phyloP scores from a whole-genome alignment of 305 asterid species.

The Rubia tinctorum region DNA sequence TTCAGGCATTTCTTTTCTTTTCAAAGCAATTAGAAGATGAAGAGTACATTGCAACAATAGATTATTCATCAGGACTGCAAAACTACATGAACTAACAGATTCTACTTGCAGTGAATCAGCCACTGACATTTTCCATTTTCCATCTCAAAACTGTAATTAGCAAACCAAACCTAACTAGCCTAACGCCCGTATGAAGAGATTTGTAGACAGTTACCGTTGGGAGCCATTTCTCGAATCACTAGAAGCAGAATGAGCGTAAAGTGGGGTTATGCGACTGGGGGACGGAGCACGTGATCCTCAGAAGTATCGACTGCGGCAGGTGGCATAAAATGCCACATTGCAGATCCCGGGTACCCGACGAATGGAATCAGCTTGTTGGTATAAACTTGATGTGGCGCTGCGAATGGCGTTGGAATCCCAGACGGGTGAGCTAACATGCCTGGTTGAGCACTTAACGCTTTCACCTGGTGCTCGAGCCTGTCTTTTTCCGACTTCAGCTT shows the following conservation, averaged over 20 bases:
- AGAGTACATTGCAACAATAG: background rate
- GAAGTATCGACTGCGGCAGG: conserved; percentile 41
- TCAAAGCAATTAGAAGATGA: no score
- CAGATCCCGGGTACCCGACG: conserved; percentile 36
- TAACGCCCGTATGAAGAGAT: background rate
- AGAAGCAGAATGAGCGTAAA: background rate
- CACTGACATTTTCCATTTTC: background rate
- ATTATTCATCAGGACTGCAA: background rate
- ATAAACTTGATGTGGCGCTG: conserved; percentile 27
- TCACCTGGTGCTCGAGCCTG: conserved; percentile 38
- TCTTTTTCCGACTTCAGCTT: conserved; percentile 44
- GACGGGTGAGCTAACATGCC: conserved; percentile 26
- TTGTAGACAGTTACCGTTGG: background rate
- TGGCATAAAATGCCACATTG: conserved; percentile 43
- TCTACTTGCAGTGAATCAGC: background rate
- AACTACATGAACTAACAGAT: background rate
- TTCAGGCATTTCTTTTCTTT: no score
- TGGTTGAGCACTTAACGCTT: conserved; percentile 26
- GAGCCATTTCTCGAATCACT: background rate
- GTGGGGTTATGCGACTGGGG: conserved; percentile 38
- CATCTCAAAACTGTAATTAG: background rate
- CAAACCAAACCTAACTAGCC: background rate
- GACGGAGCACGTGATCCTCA: conserved; percentile 34
- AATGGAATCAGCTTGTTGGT: conserved; percentile 37
- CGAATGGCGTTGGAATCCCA: conserved; percentile 29